Base-by-base conservation (phyloP, 192 early-diverging fungal genomes). In the Backusella australiensis region DNA sequence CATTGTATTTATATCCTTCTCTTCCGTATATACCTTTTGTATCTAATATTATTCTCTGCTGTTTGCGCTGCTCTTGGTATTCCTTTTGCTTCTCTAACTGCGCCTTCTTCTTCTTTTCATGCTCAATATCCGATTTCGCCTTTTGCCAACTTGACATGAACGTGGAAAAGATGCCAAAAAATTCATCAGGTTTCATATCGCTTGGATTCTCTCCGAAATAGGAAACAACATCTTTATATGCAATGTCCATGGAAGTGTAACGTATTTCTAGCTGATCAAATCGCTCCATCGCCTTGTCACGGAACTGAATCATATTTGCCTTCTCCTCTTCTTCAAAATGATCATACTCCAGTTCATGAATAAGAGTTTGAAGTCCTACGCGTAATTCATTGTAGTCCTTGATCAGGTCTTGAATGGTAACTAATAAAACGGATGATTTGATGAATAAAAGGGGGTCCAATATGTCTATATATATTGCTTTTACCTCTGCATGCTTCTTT, bases 121-220 rank as follows among this genome's bases (percentile, higher is more conserved):
- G 69, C 23, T 67, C 65, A 38, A 85, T 81, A 72, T 89, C 88
- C n/a, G 80, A 70, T 79, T 83, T 88, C 44, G 85, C 86, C 77
- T 82, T 81, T 85, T 72, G 90, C 75, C 92, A 95, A 66, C 90
- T 91, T 6, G 91, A 86, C 2, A 85, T 87, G 63, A 95, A 95
- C 0, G 91, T 93, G 73, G 91, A 91, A 86, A 94, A 95, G n/a
- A 95, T 89, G 52, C 91, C 89, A 87, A 95, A 95, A 83, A 95
- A 94, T 76, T 95, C 93, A 77, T 95, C 94, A 6, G 93, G 91
- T 59, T 91, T 89, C 84, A 90, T 94, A 8, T 84, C 80, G 11
- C 78, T 81, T 69, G 92, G 85, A 52, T 94, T 88, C 76, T 95
- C 93, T 67, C 93, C 94, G 75, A 88, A 95, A 21, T 90, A 88